Evolutionary conservation across 2,329 filamentous ascomycete genomes (phyloP).

Genomic region (Apiospora hydei): DNA sequence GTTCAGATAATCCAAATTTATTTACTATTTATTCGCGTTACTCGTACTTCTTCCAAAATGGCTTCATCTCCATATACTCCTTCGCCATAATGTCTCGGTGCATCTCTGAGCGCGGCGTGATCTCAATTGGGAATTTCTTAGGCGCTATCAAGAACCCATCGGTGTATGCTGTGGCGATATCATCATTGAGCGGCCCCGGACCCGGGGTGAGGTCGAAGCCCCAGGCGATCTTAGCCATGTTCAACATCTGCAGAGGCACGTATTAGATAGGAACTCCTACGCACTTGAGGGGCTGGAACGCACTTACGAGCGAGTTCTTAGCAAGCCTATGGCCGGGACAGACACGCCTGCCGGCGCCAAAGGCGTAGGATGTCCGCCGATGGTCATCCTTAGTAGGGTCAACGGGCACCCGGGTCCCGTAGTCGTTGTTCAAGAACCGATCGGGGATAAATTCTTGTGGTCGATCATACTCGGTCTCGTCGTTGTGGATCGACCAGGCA

Average conservation of each 20-base stretch:
- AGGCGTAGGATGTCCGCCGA: not conserved
- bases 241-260: conserved; percentile 15
- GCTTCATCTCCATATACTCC: conserved; percentile 18
- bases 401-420: conserved; percentile 1
- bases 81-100: conserved; percentile 18
- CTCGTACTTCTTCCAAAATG: conserved; percentile 23
- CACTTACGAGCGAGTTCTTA: not conserved
- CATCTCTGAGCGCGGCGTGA: conserved; percentile 20
- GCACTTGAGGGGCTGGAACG: too few relatives aligned
- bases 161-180: conserved; percentile 20
- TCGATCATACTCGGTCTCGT: conserved; percentile 47
- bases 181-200: conserved; percentile 18
- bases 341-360: not conserved
- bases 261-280: too few relatives aligned
- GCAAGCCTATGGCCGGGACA: not conserved
- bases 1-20: too few relatives aligned
- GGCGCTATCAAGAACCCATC: conserved; percentile 26
- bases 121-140: conserved; percentile 22
- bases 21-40: too few relatives aligned
- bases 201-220: conserved; percentile 18
- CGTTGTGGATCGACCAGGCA: conserved; percentile 47
- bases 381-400: not conserved
- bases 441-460: not conserved
- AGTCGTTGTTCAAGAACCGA: not conserved
- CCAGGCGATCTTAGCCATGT: conserved; percentile 26